Evolutionary conservation across 768 basidiomycete species (phyloP).

Genomic region (Dacryopinax primogenitus): DNA sequence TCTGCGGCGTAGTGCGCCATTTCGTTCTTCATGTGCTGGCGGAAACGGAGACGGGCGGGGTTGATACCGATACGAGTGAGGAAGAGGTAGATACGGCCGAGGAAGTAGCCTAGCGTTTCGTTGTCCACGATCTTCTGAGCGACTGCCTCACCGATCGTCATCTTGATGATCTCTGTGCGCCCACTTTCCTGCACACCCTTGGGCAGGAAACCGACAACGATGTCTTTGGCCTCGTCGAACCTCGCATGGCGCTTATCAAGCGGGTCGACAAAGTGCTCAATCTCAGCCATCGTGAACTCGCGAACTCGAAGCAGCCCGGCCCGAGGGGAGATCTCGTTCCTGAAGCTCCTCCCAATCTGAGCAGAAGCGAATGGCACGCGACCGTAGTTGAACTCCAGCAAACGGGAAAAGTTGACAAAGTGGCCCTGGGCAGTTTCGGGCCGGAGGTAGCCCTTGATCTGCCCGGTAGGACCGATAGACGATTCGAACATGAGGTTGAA

Average conservation of each 20-base stretch:
- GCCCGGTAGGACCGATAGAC: slow-evolving; percentile 89
- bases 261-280: slow-evolving; percentile 97
- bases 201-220: slow-evolving; percentile 64
- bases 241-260: slow-evolving; percentile 72
- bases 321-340: slow-evolving; percentile 96
- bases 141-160: slow-evolving; percentile 83
- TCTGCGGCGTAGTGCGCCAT: slow-evolving; percentile 99
- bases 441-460: slow-evolving; percentile 59
- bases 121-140: slow-evolving; percentile 78
- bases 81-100: slow-evolving; percentile 84
- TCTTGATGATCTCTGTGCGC: slow-evolving; percentile 44
- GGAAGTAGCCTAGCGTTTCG: slow-evolving; percentile 94
- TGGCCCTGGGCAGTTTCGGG: slow-evolving; percentile 98
- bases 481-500: slow-evolving; percentile 99
- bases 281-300: slow-evolving; percentile 99
- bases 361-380: slow-evolving; percentile 94
- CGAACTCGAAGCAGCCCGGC: slow-evolving; percentile 93
- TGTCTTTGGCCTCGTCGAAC: slow-evolving; percentile 69
- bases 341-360: slow-evolving; percentile 89
- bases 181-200: slow-evolving; percentile 73
- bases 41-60: slow-evolving; percentile 69
- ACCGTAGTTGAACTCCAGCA: slow-evolving; percentile 97
- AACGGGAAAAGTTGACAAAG: slow-evolving; percentile 93
- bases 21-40: slow-evolving; percentile 98
- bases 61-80: slow-evolving; percentile 83